A percentile compares a stretch with the other conserved stretches of the same genome.
Evolutionary conservation across 1,139 yeast genomes (phyloP).

Genomic region (Pichia sp.): DNA sequence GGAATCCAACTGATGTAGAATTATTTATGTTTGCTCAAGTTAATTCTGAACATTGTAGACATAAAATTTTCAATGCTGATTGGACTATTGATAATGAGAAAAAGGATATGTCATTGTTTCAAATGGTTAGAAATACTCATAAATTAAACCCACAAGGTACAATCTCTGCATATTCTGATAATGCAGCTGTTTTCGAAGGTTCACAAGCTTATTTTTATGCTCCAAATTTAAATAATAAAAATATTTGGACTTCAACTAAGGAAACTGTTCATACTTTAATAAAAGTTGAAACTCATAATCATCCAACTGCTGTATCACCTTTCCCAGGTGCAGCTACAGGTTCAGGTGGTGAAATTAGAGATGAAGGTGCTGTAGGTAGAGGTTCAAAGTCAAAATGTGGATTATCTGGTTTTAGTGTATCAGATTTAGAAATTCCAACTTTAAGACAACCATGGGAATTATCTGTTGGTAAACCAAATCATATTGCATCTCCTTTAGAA

Average conservation of each 20-base stretch:
- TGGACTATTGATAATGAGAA: slow-evolving; percentile 89
- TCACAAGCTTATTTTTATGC: slow-evolving; percentile 66
- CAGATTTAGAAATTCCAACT: slow-evolving; percentile 82
- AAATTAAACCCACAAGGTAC: slow-evolving; percentile 69
- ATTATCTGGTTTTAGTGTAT: slow-evolving; percentile 83
- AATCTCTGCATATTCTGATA: slow-evolving; percentile 91
- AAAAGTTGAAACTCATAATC: slow-evolving; percentile 98
- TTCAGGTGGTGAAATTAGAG: slow-evolving; percentile 99
- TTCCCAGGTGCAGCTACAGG: slow-evolving; percentile 99
- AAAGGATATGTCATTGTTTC: slow-evolving; percentile 72
- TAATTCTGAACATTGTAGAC: slow-evolving; percentile 98
- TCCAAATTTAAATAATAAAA: slow-evolving; percentile 59
- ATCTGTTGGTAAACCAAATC: slow-evolving; percentile 81
- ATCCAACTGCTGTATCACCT: slow-evolving; percentile 98
- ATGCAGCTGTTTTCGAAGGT: slow-evolving; percentile 96
- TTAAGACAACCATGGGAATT: slow-evolving; percentile 93
- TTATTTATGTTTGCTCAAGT: slow-evolving; percentile 99
- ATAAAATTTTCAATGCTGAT: slow-evolving; percentile 96
- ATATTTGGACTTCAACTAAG: slow-evolving; percentile 64
- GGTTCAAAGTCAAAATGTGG: slow-evolving; percentile 98
- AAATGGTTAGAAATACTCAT: slow-evolving; percentile 96
- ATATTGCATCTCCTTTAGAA: slow-evolving; percentile 87
- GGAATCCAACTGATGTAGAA: slow-evolving; percentile 98
- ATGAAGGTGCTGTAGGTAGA: slow-evolving; percentile 98
- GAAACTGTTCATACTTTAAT: slow-evolving; percentile 85